Conservation (phyloP, 768 basidiomycete genomes). For the Leucosporidium yakuticum region DNA sequence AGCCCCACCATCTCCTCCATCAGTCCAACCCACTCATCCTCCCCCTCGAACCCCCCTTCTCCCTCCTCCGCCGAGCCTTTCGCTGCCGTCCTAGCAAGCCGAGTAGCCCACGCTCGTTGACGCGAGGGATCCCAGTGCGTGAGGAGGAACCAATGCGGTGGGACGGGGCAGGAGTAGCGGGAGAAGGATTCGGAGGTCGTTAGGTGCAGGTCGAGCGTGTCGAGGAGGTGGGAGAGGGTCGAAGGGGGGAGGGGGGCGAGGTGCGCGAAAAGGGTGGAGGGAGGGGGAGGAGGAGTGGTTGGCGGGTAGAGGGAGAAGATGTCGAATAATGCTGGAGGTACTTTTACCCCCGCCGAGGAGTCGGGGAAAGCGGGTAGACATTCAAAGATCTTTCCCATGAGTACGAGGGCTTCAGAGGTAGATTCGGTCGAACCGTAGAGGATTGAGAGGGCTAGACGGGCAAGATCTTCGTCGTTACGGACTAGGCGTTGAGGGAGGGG, state of each 20-base stretch:
- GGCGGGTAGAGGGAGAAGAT: conserved; percentile 53
- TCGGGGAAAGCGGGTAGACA: conserved; percentile 89
- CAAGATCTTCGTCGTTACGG: conserved; percentile 73
- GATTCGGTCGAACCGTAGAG: conserved; percentile 68
- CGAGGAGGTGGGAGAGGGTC: conserved; percentile 73
- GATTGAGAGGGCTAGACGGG: conserved; percentile 75
- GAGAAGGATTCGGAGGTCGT: conserved; percentile 88
- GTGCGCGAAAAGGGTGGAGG: conserved; percentile 70
- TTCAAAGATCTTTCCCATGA: conserved; percentile 87
- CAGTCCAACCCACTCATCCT: conserved; percentile 78
- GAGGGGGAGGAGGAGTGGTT: conserved; percentile 58
- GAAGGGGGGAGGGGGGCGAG: conserved; percentile 56
- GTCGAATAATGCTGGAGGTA: neutral
- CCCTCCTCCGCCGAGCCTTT: conserved; percentile 42
- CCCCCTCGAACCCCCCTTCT: conserved; percentile 49
- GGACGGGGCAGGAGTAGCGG: conserved; percentile 76
- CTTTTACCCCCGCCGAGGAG: too few species aligned
- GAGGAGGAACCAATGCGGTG: conserved; percentile 84
- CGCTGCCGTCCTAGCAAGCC: conserved; percentile 61
- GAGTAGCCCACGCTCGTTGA: conserved; percentile 78
- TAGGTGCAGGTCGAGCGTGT: conserved; percentile 87
- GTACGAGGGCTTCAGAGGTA: conserved; percentile 50
- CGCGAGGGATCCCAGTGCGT: conserved; percentile 59
- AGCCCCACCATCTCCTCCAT: conserved; percentile 86
- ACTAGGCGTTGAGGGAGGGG: conserved; percentile 65